A percentile compares a stretch with the other conserved stretches of the same genome.
Evolutionary conservation across 2,329 filamentous ascomycete genomes (phyloP).

Genomic region (Penicillium occitanis): DNA sequence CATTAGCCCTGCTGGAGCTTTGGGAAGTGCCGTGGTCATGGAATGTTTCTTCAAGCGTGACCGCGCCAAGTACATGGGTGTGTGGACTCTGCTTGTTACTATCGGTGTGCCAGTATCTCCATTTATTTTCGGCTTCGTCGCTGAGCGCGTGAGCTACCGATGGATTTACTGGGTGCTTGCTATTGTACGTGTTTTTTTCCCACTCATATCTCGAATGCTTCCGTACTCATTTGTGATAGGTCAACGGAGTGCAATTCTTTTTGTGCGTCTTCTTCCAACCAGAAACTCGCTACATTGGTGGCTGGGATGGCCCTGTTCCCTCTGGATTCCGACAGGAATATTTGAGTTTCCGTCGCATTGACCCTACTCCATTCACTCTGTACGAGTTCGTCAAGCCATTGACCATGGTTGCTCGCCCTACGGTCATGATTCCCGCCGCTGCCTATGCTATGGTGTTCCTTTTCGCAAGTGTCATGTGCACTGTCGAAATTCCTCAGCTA

Average conservation of each 20-base stretch:
- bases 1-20: constrained; percentile 55
- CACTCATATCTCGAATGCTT: no score
- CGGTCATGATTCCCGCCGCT: constrained; percentile 52
- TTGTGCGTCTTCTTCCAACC: constrained; percentile 57
- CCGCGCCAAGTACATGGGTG: constrained; percentile 55
- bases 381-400: constrained; percentile 56
- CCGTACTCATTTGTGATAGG: constrained; percentile 33
- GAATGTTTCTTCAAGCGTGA: constrained; percentile 60
- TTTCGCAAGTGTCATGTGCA: constrained; percentile 54
- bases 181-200: constrained; percentile 38
- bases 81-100: constrained; percentile 58
- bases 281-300: constrained; percentile 55
- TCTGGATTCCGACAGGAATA: constrained; percentile 48
- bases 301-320: constrained; percentile 27
- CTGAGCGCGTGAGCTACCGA: constrained; percentile 53
- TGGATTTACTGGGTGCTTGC: constrained; percentile 62
- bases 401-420: constrained; percentile 47
- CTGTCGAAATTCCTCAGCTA: constrained; percentile 61
- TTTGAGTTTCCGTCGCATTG: constrained; percentile 52
- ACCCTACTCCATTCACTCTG: constrained; percentile 50
- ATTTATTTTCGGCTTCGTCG: constrained; percentile 46
- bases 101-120: constrained; percentile 48
- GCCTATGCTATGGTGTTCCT: constrained; percentile 60
- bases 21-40: constrained; percentile 58
- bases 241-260: constrained; percentile 58